phyloP scores from a whole-genome alignment of 1,284 basidiomycete species.

The Polyporus tsugae region DNA sequence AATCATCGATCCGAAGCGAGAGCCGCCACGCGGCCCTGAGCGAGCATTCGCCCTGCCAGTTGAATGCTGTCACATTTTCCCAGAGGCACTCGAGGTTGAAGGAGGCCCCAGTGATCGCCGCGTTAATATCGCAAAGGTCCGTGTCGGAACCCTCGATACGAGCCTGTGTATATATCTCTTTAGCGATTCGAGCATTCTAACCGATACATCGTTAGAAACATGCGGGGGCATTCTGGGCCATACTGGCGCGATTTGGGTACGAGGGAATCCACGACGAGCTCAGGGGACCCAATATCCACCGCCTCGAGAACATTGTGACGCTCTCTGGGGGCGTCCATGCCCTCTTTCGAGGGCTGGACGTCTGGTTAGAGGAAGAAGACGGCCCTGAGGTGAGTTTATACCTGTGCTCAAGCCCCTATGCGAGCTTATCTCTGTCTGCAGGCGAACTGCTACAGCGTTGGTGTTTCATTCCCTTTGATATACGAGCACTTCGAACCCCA shows the following conservation, averaged over 20 bases:
- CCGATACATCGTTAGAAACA: neutral
- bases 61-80: neutral
- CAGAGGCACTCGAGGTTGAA: neutral
- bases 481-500: neutral
- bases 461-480: neutral
- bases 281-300: neutral
- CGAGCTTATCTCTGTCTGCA: neutral
- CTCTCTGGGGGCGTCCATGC: neutral
- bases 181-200: no score
- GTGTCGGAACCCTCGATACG: neutral
- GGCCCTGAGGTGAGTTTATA: neutral
- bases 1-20: neutral
- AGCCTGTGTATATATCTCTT: no score
- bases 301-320: neutral
- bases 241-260: neutral
- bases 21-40: no score
- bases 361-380: neutral
- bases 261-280: neutral
- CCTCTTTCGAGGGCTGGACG: neutral
- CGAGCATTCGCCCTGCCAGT: no score
- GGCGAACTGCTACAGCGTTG: neutral
- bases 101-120: no score
- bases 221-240: neutral
- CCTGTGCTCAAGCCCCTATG: no score
- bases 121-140: neutral